A percentile compares a stretch with the other conserved stretches of the same genome.
Evolutionary conservation across 2,329 filamentous ascomycete genomes (phyloP).

Genomic region (Thielaviopsis euricoi): DNA sequence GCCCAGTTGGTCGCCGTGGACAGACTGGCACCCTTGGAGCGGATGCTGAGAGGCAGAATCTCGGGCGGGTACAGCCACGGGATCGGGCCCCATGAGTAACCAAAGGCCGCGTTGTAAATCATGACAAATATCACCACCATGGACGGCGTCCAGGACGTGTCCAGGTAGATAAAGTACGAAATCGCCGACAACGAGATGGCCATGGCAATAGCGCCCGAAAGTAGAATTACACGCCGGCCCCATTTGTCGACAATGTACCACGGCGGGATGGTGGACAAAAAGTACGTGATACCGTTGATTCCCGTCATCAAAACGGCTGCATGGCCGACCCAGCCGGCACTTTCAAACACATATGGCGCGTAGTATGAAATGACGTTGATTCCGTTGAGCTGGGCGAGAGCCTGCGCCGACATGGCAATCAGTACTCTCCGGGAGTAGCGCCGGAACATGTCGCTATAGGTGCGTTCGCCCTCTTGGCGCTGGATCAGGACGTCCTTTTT

Average conservation of each 20-base stretch:
- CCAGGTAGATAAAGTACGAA: slow-evolving; percentile 88
- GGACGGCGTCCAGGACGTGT: slow-evolving; percentile 60
- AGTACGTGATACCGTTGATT: slow-evolving; percentile 80
- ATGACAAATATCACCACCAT: slow-evolving; percentile 91
- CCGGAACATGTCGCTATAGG: slow-evolving; percentile 87
- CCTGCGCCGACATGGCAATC: slow-evolving; percentile 97
- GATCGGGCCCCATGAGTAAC: slow-evolving; percentile 88
- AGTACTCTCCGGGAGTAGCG: slow-evolving; percentile 84
- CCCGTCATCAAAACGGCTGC: slow-evolving; percentile 93
- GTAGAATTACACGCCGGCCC: slow-evolving; percentile 75
- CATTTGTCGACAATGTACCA: slow-evolving; percentile 94
- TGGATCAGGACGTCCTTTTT: slow-evolving; percentile 94
- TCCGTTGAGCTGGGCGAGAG: slow-evolving; percentile 87
- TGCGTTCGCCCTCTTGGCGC: slow-evolving; percentile 85
- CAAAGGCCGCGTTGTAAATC: slow-evolving; percentile 96
- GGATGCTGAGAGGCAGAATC: slow-evolving; percentile 88
- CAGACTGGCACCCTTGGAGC: slow-evolving; percentile 89
- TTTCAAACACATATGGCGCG: slow-evolving; percentile 88
- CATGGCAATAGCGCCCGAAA: slow-evolving; percentile 84
- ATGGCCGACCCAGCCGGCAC: slow-evolving; percentile 86
- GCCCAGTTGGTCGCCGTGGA: slow-evolving; percentile 97
- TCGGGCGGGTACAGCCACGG: slow-evolving; percentile 98
- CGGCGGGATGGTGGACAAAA: slow-evolving; percentile 81
- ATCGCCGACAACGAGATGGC: slow-evolving; percentile 72
- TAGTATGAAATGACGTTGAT: slow-evolving; percentile 99